A percentile compares a stretch with the other conserved stretches of the same genome.
phyloP scores from a whole-genome alignment of 805 yeast species.

The Kazachstania africana region DNA sequence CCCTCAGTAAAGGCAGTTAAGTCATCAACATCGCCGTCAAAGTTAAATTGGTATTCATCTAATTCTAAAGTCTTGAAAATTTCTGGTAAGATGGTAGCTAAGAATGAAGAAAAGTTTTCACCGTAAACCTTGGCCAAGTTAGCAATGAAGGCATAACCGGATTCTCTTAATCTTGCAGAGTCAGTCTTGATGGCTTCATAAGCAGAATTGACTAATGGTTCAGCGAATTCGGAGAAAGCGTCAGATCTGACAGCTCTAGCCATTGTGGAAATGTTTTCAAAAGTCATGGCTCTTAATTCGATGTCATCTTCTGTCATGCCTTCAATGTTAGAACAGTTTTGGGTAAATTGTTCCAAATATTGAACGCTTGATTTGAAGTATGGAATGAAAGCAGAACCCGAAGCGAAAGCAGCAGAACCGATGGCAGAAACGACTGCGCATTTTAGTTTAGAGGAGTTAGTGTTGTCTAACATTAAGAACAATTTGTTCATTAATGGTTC shows the following conservation, averaged over 20 bases:
- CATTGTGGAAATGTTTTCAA: slow-evolving; percentile 89
- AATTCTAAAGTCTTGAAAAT: slow-evolving; percentile 75
- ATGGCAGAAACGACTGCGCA: slow-evolving; percentile 85
- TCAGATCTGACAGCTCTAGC: slow-evolving; percentile 95
- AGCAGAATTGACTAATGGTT: slow-evolving; percentile 81
- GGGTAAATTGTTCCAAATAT: slow-evolving; percentile 70
- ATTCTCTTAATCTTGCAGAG: slow-evolving; percentile 79
- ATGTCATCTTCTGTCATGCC: slow-evolving; percentile 82
- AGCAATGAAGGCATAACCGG: slow-evolving; percentile 87
- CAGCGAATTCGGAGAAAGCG: slow-evolving; percentile 73
- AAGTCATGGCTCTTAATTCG: slow-evolving; percentile 82
- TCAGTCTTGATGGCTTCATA: slow-evolving; percentile 66
- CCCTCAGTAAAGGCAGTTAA: slow-evolving; percentile 34
- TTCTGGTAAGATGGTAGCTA: slow-evolving; percentile 73
- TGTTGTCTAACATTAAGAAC: slow-evolving; percentile 68
- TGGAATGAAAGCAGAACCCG: slow-evolving; percentile 80
- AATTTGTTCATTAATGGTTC: slow-evolving; percentile 86
- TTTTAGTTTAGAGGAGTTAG: slow-evolving; percentile 59
- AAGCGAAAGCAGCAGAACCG: slow-evolving; percentile 93
- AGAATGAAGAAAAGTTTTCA: slow-evolving; percentile 75
- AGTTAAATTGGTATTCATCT: slow-evolving; percentile 66
- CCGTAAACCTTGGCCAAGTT: slow-evolving; percentile 94
- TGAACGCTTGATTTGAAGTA: slow-evolving; percentile 74
- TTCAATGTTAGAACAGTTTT: slow-evolving; percentile 52
- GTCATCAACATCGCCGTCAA: slow-evolving; percentile 41